Percentiles rank a stretch among this genome's conserved stretches.
Evolutionary conservation across 805 yeast genomes (phyloP).

Genomic region (Saccharomycopsis schoenii): DNA sequence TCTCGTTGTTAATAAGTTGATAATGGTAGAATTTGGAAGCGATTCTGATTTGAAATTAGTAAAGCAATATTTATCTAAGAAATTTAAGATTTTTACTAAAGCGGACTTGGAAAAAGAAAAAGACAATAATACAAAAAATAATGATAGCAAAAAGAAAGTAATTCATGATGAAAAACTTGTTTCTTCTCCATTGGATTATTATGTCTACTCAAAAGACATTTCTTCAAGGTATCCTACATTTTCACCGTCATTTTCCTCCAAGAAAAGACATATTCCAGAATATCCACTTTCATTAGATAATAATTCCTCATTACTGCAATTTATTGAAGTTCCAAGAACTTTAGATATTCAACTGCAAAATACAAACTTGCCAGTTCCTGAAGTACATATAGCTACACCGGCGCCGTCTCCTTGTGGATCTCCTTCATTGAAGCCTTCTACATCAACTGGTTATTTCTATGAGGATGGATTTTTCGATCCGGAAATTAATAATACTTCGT

Average conservation of each 20-base stretch:
- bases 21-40: slow-evolving; percentile 58
- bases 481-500: neutral
- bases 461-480: neutral
- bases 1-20: slow-evolving; percentile 40
- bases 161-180: slow-evolving; percentile 26
- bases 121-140: neutral
- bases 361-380: slow-evolving; percentile 40
- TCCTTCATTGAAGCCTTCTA: slow-evolving; percentile 29
- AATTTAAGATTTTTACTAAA: slow-evolving; percentile 28
- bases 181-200: slow-evolving; percentile 80
- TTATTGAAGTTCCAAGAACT: slow-evolving; percentile 49
- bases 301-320: slow-evolving; percentile 48
- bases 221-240: slow-evolving; percentile 67
- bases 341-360: slow-evolving; percentile 34
- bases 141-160: neutral
- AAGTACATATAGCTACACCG: slow-evolving; percentile 74
- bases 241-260: slow-evolving; percentile 33
- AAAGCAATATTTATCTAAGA: slow-evolving; percentile 36
- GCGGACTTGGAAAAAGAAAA: slow-evolving; percentile 21
- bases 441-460: neutral
- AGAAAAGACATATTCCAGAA: slow-evolving; percentile 22
- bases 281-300: slow-evolving; percentile 38
- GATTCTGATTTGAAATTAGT: slow-evolving; percentile 29
- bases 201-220: slow-evolving; percentile 67
- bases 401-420: slow-evolving; percentile 72